Evolutionary conservation across 176 grass and related monocot genomes (phyloP), one percentile per base, ranked within the genome.

Genomic region (Lolium rigidum): DNA sequence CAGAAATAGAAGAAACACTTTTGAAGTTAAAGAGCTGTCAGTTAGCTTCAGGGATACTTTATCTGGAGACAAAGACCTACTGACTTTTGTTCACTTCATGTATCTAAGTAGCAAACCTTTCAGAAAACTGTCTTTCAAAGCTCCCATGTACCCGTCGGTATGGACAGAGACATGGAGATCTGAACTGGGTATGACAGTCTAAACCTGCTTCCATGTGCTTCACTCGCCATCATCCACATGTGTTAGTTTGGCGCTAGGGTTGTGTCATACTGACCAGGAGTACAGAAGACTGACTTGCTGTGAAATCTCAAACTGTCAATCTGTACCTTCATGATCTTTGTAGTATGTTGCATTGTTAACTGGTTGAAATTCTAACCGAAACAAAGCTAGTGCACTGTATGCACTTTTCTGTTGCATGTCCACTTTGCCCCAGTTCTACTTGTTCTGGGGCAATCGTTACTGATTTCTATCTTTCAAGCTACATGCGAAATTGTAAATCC

Each of bases 1-100:
- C 92, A 81, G 87, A 70, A 16, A 44, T 24, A 31, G 46, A 80
- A 44, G 57, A 51, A 57, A 47, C 20, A 2, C 35, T 70, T 28
- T 24, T 10, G 35, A 47, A 20, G 1, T 1, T 61, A 68, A 84
- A 62, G 58, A 84, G 66, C 2, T 50, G 51, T 50, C 54, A 20
- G 37, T 67, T 80, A 38, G 11, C 14, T 78, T 78, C 3, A 7
- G 46, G 11, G 31, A 25, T 79, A 51, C 12, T 62, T 82, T 20
- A 41, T 26, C 5, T 4, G 9, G 22, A 57, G 17, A 14, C 24
- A 47, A 76, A 35, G 9, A 52, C 24, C 60, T 51, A 4, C 51
- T 76, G 17, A n/a, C 20, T 59, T 78, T 47, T 41, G 26, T 39
- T 74, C 13, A 80, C 65, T 73, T 43, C 21, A 47, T 65, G 69